Conservation (phyloP, 805 yeast genomes). For the Starmerella apis region DNA sequence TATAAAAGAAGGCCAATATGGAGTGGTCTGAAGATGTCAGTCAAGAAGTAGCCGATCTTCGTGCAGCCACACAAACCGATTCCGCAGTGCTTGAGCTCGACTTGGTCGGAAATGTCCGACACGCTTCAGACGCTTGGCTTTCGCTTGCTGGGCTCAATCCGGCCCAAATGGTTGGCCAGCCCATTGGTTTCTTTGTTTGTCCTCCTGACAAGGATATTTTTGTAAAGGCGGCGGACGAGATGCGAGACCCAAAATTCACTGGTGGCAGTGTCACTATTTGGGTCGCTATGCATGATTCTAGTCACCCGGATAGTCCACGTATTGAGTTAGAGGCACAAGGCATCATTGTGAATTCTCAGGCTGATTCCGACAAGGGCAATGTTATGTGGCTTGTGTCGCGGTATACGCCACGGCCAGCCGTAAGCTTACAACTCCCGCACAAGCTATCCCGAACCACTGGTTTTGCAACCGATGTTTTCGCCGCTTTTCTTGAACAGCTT, state of each 20-base stretch:
- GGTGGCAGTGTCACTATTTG: constrained; percentile 22
- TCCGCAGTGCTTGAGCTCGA: constrained; percentile 70
- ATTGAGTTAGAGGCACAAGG: constrained; percentile 71
- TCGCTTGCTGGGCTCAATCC: constrained; percentile 43
- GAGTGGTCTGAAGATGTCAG: not conserved
- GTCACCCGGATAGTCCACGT: not conserved
- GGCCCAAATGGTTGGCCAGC: constrained; percentile 20
- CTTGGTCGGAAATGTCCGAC: constrained; percentile 65
- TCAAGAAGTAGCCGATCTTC: constrained; percentile 6
- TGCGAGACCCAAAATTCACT: constrained; percentile 23
- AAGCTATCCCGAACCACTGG: constrained; percentile 64
- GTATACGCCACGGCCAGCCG: constrained; percentile 48
- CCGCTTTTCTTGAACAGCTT: constrained; percentile 55
- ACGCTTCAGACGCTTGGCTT: constrained; percentile 63
- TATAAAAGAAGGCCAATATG: not conserved
- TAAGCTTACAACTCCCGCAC: constrained; percentile 46
- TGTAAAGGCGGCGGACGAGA: constrained; percentile 30
- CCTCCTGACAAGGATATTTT: constrained; percentile 28
- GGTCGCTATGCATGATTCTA: constrained; percentile 15
- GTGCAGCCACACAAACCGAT: constrained; percentile 5
- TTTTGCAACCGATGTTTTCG: constrained; percentile 78
- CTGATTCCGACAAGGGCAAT: constrained; percentile 32
- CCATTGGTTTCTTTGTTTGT: constrained; percentile 24
- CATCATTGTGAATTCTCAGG: constrained; percentile 47
- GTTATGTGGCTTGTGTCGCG: constrained; percentile 80